These are phyloP conservation scores for Omphalotus guepiniiformis DNA, from an alignment of 768 basidiomycete genomes.

Conservation along the genomic window DNA sequence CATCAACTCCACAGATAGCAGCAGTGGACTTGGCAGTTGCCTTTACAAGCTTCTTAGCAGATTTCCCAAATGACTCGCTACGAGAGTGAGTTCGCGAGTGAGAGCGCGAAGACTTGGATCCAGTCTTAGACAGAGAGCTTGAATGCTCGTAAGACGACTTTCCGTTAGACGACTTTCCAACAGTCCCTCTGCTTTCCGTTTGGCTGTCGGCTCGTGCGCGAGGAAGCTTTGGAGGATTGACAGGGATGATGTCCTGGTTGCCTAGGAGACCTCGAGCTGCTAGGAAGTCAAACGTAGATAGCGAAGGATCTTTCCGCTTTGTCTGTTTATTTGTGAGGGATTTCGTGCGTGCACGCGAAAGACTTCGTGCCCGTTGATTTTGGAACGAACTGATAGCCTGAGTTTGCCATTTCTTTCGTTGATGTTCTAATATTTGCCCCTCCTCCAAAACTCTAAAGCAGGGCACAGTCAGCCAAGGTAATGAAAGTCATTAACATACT, in stretches of 20 bases:
- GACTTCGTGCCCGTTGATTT: constrained; percentile 56
- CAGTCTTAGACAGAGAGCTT: constrained; percentile 9
- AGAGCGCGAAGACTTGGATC: background rate
- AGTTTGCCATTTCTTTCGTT: constrained; percentile 63
- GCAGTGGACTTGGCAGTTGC: constrained; percentile 18
- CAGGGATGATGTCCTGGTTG: constrained; percentile 53
- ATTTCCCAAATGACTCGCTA: constrained; percentile 39
- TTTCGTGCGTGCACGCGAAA: constrained; percentile 62
- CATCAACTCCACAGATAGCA: constrained; percentile 20
- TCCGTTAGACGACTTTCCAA: constrained; percentile 25
- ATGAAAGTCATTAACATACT: constrained; percentile 15
- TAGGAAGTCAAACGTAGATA: constrained; percentile 47
- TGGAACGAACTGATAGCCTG: constrained; percentile 62
- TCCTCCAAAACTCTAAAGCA: constrained; percentile 61
- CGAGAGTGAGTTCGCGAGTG: constrained; percentile 33
- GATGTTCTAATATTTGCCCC: constrained; percentile 51
- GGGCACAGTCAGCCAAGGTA: background rate
- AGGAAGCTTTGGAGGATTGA: constrained; percentile 21
- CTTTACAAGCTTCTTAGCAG: constrained; percentile 37
- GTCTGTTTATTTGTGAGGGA: constrained; percentile 41
- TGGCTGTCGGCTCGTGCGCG: constrained; percentile 16
- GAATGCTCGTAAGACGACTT: constrained; percentile 32
- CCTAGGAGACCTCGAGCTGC: constrained; percentile 66
- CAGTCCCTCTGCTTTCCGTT: constrained; percentile 13
- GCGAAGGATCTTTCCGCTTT: constrained; percentile 19